A percentile compares a stretch with the other conserved stretches of the same genome.
These are phyloP conservation scores for Magnaporthiopsis incrustans DNA, from an alignment of 2,329 filamentous ascomycete genomes.

Conservation along the genomic window DNA sequence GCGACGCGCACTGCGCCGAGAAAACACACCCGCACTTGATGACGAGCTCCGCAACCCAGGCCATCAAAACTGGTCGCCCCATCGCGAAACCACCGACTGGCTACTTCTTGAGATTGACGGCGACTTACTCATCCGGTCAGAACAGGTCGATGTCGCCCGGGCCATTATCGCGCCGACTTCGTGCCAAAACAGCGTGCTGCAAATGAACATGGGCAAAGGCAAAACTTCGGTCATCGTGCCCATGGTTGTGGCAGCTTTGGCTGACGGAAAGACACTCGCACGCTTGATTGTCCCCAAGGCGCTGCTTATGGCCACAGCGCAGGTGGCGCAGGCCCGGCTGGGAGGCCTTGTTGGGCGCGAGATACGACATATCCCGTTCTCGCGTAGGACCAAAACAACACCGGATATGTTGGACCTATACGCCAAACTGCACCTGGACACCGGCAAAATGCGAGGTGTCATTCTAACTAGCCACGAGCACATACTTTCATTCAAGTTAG, in stretches of 20 bases:
- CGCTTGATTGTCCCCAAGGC: constrained; percentile 50
- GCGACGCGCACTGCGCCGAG: constrained; percentile 18
- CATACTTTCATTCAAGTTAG: constrained; percentile 56
- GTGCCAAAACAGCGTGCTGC: constrained; percentile 48
- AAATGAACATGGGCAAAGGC: constrained; percentile 60
- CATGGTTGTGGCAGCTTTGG: constrained; percentile 38
- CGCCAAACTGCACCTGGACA: constrained; percentile 23
- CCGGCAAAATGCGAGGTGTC: constrained; percentile 34
- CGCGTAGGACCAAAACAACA: constrained; percentile 34
- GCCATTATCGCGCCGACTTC: constrained; percentile 51
- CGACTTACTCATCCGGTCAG: constrained; percentile 51
- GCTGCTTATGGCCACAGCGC: constrained; percentile 47
- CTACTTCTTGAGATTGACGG: constrained; percentile 59
- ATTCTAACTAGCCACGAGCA: constrained; percentile 57
- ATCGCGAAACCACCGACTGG: constrained; percentile 46
- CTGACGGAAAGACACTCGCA: constrained; percentile 34
- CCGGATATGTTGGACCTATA: constrained; percentile 30
- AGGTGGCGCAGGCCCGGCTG: constrained; percentile 45
- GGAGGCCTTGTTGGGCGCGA: constrained; percentile 46
- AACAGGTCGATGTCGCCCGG: constrained; percentile 54
- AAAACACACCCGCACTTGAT: constrained; percentile 19
- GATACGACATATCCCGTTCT: constrained; percentile 50
- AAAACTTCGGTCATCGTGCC: constrained; percentile 52
- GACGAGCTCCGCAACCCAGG: constrained; percentile 40
- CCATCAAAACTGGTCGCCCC: constrained; percentile 49